Evolutionary conservation across 495 filamentous ascomycete genomes (phyloP).

Genomic region (Talaromyces borbonicus): DNA sequence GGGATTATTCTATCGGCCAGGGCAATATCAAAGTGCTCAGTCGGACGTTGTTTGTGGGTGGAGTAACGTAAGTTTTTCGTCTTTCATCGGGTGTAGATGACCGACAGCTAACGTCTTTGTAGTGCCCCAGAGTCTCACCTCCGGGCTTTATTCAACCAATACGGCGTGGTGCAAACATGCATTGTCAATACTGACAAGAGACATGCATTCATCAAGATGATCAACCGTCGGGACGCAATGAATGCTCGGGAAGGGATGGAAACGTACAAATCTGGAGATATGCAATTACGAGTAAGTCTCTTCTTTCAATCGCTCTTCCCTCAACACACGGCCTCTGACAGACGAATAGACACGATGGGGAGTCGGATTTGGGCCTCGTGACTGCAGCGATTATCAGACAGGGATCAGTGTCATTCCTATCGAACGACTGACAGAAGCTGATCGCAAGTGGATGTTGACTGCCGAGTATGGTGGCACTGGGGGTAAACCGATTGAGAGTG

Average conservation of each 20-base stretch:
- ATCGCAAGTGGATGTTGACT: constrained; percentile 93
- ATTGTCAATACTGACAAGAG: constrained; percentile 97
- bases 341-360: constrained; percentile 77
- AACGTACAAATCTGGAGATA: constrained; percentile 55
- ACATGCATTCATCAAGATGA: constrained; percentile 98
- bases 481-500: constrained; percentile 65
- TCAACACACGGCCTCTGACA: too few species aligned
- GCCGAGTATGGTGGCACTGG: constrained; percentile 91
- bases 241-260: constrained; percentile 87
- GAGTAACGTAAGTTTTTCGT: constrained; percentile 65
- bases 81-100: not conserved
- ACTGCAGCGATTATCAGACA: constrained; percentile 91
- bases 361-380: constrained; percentile 92
- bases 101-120: constrained; percentile 10
- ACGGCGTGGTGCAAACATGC: constrained; percentile 85
- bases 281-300: constrained; percentile 66
- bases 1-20: constrained; percentile 61
- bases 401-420: constrained; percentile 93
- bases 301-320: constrained; percentile 2
- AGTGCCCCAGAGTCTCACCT: constrained; percentile 75
- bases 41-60: constrained; percentile 90
- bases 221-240: constrained; percentile 74
- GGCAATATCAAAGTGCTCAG: constrained; percentile 87
- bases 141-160: constrained; percentile 63
- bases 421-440: constrained; percentile 83